Evolutionary conservation across 2,329 filamentous ascomycete genomes (phyloP), one percentile per base, ranked within the genome.

Genomic region (Pseudogymnoascus verrucosus): DNA sequence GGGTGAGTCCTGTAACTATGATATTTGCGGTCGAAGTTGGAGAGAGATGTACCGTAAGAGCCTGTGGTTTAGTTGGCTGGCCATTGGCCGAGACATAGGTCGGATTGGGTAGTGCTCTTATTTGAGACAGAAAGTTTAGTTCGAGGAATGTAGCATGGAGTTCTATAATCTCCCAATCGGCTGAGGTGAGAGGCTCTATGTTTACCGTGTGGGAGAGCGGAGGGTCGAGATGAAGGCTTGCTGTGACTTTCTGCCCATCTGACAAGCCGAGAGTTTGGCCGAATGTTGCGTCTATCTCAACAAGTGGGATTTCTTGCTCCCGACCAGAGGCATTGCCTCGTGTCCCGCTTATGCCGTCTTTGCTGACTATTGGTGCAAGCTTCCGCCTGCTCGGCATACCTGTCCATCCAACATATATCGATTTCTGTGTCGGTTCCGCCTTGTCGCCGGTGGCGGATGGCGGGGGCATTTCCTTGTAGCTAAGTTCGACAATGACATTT

Each of bases 161-260:
- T 76, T 99, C 95, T 70, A 99, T 98, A 71, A 98, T 96, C 77
- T 99, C 95, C 95, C 95, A 99, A 74, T 99, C 95, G 64, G 96
- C 91, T 1, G 93, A 87, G 0, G 95, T 98, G 71, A 98, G 78
- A 36, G 95, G 95, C 74, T 99, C 96, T 70, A 99, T 98, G 73
- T 97, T 92, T 75, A 99, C 89, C 1, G 93, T 98, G 75, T 97
- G 91, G 60, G 92, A 91, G 67, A 95, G 78, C 1, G 93, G 92
- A 60, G 93, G 93, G 73, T 99, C 92, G 67, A 97, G 78, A 75
- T 99, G 95, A 67, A 99, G 82, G 37, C 78, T 82, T 57, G 79
- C 79, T 68, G 80, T 81, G 72, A 93, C 85, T 78, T 90, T 96
- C 73, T 93, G 89, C 60, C 91, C 92, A 68, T 96, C 91, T 62